phyloP scores from a whole-genome alignment of 805 yeast species.

The Nakazawaea sp. region DNA sequence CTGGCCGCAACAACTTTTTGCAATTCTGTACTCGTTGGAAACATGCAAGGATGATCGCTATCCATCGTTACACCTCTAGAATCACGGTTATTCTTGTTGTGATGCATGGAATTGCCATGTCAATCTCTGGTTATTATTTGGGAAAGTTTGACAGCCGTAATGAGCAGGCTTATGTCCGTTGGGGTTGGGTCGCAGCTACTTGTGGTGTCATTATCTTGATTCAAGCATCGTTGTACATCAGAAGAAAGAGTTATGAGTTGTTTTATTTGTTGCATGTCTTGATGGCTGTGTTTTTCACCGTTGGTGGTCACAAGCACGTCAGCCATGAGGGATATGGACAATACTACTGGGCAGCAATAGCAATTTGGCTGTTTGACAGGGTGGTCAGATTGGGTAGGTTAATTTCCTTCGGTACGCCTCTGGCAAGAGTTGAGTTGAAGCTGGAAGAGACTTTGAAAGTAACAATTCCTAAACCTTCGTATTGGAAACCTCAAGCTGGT shows the following conservation, averaged over 20 bases:
- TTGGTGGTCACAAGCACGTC: conserved; percentile 36
- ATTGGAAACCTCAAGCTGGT: conserved; percentile 35
- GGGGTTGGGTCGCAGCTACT: conserved; percentile 23
- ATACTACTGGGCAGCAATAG: conserved; percentile 12
- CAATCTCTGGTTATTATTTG: conserved; percentile 17
- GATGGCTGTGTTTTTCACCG: conserved; percentile 31
- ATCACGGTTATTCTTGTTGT: conserved; percentile 32
- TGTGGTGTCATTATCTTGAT: conserved; percentile 29
- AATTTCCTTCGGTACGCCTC: conserved; percentile 27
- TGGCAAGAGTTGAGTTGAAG: conserved; percentile 29
- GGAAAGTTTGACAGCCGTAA: conserved; percentile 14
- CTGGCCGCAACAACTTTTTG: conserved; percentile 57
- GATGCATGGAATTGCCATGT: conserved; percentile 33
- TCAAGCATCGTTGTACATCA: conserved; percentile 34
- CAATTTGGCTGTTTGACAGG: conserved; percentile 29
- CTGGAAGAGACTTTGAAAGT: conserved; percentile 43
- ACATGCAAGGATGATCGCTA: conserved; percentile 44
- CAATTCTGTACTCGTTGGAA: conserved; percentile 57
- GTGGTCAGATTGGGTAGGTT: conserved; percentile 26
- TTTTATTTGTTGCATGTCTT: conserved; percentile 31
- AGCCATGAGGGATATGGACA: not conserved
- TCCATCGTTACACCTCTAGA: conserved; percentile 54
- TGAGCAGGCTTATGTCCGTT: conserved; percentile 1
- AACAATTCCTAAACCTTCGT: conserved; percentile 33
- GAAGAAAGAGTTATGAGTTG: conserved; percentile 36